phyloP scores from a whole-genome alignment of 2,329 filamentous ascomycete genomes.

The Venturia aucupariae region DNA sequence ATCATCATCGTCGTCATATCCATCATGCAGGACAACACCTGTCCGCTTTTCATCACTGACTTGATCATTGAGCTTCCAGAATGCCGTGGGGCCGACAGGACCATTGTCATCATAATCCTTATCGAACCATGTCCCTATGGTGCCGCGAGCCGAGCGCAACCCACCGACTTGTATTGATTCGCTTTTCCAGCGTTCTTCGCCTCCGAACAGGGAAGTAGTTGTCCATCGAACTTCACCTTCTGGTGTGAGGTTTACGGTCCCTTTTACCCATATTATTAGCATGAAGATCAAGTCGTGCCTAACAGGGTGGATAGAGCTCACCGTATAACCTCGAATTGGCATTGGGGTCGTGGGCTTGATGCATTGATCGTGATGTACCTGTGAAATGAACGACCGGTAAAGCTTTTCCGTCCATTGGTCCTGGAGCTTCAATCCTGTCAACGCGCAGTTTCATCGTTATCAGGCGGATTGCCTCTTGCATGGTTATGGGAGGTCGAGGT shows the following conservation, averaged over 20 bases:
- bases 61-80: conserved; percentile 62
- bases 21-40: neutral
- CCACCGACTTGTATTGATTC: conserved; percentile 70
- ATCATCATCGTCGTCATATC: neutral
- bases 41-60: neutral
- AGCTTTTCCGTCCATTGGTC: conserved; percentile 46
- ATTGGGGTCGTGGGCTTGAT: conserved; percentile 55
- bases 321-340: conserved; percentile 10
- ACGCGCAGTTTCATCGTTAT: conserved; percentile 60
- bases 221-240: conserved; percentile 70
- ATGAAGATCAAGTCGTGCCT: conserved; percentile 19
- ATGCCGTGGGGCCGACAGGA: conserved; percentile 64
- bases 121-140: conserved; percentile 71
- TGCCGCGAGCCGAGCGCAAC: conserved; percentile 52
- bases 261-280: conserved; percentile 23
- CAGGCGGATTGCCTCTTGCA: conserved; percentile 58
- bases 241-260: conserved; percentile 54
- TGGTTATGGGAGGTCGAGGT: conserved; percentile 45
- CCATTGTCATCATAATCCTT: conserved; percentile 60
- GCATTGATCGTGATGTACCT: conserved; percentile 52
- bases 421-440: conserved; percentile 49
- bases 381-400: conserved; percentile 60
- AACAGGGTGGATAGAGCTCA: conserved; percentile 8
- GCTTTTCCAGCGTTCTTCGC: conserved; percentile 64
- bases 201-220: conserved; percentile 53